Evolutionary conservation across 805 yeast genomes (phyloP), one percentile per base, ranked within the genome.

Genomic region (Suhomyces prunicola): DNA sequence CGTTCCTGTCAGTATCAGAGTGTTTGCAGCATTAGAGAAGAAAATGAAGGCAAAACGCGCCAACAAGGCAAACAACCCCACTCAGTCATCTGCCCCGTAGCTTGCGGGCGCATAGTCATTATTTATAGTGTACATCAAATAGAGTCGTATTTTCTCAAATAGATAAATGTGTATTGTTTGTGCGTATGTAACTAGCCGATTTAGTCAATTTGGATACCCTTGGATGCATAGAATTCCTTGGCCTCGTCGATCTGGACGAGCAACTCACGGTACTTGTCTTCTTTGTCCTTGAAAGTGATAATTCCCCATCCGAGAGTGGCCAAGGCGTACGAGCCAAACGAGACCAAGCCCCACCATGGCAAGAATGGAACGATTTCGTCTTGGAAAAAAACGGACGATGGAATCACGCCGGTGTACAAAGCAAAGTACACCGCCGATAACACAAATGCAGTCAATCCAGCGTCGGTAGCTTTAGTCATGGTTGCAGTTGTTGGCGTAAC

Each of bases 21-120:
- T 83, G 5, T 93, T 92, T 74, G 90, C 96, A 1, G 87, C 87
- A 59, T 83, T 90, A 49, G 97, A 92, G 68, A 84, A 83, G 70
- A 75, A 76, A 63, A 70, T 88, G 64, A 82, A 84, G 57, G 62
- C 70, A 46, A 73, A 71, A 57, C 48, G 67, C 39, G 24, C 36
- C 24, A 6, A 10, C 3, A 19, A 39, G 19, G 22, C 24, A 29
- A 39, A 39, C 24, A 39, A 39, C 24, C 23, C 22, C 24, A 10
- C 42, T 19, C 42, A 17, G 9, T 10, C 22, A 39, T 17, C 24
- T 17, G 12, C 42, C 23, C 9, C 8, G 2, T 33, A 33, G n/a
- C 7, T 7, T 31, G 15, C 9, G n/a, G 17, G n/a, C 17, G 9
- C 17, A 6, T n/a, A 13, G 5, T 17, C 13, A 17, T 39, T 39